A percentile compares a stretch with the other conserved stretches of the same genome.
phyloP scores from a whole-genome alignment of 106 monocot genomes.

The Chionographis japonica region DNA sequence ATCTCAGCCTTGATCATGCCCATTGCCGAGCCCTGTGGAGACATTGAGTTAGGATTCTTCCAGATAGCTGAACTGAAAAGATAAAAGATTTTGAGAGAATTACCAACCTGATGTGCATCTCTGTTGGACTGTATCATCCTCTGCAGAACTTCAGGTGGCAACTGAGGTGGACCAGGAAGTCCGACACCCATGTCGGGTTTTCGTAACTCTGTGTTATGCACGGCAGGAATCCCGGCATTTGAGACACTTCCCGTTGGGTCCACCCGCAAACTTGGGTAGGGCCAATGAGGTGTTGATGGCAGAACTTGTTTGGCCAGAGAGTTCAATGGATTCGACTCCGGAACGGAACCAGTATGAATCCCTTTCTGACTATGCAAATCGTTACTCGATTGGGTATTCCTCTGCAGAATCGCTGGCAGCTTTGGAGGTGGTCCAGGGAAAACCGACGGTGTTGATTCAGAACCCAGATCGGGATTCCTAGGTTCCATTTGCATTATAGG shows the following conservation, averaged over 20 bases:
- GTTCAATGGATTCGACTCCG: constrained; percentile 3
- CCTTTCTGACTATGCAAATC: background rate
- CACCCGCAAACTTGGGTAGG: constrained; percentile 6
- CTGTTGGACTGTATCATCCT: constrained; percentile 9
- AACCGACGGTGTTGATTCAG: constrained; percentile 2
- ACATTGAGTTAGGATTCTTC: background rate
- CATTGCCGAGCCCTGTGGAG: background rate
- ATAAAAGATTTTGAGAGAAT: no score
- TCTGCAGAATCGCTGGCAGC: constrained; percentile 4
- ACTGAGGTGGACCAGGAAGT: constrained; percentile 15
- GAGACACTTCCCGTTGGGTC: constrained; percentile 1
- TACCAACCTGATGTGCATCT: constrained; percentile 10
- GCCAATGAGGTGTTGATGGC: background rate
- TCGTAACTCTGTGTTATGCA: background rate
- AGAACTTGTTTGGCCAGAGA: constrained; percentile 11
- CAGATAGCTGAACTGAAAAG: background rate
- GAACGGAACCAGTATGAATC: constrained; percentile 5
- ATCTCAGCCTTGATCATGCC: background rate
- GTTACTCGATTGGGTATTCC: background rate
- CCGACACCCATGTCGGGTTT: constrained; percentile 1
- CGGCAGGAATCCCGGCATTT: background rate
- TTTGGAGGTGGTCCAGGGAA: background rate
- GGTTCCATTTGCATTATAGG: constrained; percentile 6
- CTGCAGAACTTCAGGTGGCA: constrained; percentile 12
- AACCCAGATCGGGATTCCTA: background rate